These are phyloP conservation scores for Closterium sp. DNA, from an alignment of 139 green algal species.

Conservation along the genomic window DNA sequence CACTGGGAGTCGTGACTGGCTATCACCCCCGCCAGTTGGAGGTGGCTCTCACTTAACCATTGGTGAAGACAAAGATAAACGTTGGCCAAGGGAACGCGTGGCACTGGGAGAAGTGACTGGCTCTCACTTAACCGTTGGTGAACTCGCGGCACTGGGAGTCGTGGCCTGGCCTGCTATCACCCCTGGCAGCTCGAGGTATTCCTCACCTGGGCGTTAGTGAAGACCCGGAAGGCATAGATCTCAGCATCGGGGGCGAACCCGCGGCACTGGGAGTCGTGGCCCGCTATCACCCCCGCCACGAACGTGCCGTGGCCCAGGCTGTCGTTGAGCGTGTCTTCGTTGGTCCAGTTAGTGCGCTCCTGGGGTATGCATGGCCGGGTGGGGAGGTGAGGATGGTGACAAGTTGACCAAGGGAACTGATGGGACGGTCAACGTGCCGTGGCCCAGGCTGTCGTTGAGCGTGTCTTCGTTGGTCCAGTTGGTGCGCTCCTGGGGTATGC, in stretches of 20 bases:
- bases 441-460: constrained; percentile 88
- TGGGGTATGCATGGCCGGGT: too few species aligned
- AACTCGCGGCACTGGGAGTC: constrained; percentile 75
- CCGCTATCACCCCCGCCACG: constrained; percentile 92
- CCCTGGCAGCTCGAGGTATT: neutral
- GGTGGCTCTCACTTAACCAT: constrained; percentile 79
- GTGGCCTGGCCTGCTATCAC: constrained; percentile 75
- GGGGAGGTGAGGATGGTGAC: too few species aligned
- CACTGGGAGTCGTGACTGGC: constrained; percentile 74
- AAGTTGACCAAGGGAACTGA: too few species aligned
- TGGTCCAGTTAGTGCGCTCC: constrained; percentile 97
- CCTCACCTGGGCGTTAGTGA: constrained; percentile 86
- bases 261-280: constrained; percentile 70
- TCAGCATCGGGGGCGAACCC: constrained; percentile 91
- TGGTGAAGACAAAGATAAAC: constrained; percentile 96
- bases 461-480: constrained; percentile 98
- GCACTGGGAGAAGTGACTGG: too few species aligned
- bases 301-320: constrained; percentile 97
- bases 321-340: constrained; percentile 88
- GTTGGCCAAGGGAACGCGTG: too few species aligned
- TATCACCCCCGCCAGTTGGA: constrained; percentile 68
- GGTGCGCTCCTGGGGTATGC: too few species aligned
- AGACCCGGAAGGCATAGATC: constrained; percentile 92
- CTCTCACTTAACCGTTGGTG: too few species aligned
- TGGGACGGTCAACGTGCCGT: too few species aligned